Conservation (phyloP, 768 basidiomycete species). For the Boletus rubropictus region DNA sequence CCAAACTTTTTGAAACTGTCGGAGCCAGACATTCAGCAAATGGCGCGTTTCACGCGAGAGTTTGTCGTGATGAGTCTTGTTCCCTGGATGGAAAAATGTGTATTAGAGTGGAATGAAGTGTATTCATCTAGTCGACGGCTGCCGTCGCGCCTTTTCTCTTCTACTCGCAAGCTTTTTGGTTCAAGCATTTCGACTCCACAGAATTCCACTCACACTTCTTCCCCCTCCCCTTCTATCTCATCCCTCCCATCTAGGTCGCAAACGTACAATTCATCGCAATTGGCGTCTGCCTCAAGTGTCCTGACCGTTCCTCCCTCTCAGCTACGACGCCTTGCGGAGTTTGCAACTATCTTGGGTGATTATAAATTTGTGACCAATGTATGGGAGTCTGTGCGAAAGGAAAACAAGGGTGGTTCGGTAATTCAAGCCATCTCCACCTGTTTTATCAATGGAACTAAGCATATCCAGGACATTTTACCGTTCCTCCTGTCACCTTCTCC, state of each 20-base stretch:
- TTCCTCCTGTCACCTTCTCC: constrained; percentile 64
- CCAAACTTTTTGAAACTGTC: constrained; percentile 45
- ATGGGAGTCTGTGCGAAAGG: constrained; percentile 86
- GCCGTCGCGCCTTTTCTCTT: constrained; percentile 82
- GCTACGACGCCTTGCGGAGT: constrained; percentile 88
- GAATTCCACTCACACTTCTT: constrained; percentile 33
- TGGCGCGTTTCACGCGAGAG: constrained; percentile 77
- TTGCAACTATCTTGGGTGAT: constrained; percentile 89
- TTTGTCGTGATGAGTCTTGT: constrained; percentile 84
- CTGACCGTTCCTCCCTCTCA: constrained; percentile 48
- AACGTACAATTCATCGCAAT: constrained; percentile 34
- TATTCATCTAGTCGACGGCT: constrained; percentile 71
- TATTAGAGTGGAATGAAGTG: constrained; percentile 91
- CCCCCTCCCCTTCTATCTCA: constrained; percentile 39
- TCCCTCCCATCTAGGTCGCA: constrained; percentile 35
- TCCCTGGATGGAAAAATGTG: constrained; percentile 96
- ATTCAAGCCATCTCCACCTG: neutral
- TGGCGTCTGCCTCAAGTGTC: constrained; percentile 12
- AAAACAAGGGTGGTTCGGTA: constrained; percentile 83
- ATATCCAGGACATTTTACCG: constrained; percentile 72
- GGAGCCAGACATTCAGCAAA: constrained; percentile 69
- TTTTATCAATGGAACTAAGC: constrained; percentile 8
- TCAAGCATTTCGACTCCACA: constrained; percentile 47
- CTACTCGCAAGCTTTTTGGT: constrained; percentile 79
- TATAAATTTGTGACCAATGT: constrained; percentile 74